Evolutionary conservation across 768 basidiomycete genomes (phyloP), one percentile per base, ranked within the genome.

Genomic region (Xanthoconium stramineum): DNA sequence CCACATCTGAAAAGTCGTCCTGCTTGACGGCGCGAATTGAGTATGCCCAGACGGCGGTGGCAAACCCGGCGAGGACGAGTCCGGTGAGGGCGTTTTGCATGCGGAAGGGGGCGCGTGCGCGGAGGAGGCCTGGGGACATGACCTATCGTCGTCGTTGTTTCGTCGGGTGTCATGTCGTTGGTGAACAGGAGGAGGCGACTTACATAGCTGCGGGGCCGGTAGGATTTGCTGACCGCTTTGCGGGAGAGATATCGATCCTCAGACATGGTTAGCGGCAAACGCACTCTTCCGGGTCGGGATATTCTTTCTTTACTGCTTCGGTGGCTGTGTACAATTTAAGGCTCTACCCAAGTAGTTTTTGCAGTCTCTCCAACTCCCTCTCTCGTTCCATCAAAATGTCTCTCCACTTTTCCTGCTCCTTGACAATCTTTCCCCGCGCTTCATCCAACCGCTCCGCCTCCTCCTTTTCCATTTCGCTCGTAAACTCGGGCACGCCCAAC

Each of bases 1-100:
- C 90, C 40, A 91, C 79, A 68, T 93, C 91, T 61, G 88, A 85
- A 68, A 96, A 97, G 39, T 89, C 85, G 68, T 97, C 94, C 67
- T 98, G 94, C 67, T 89, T 93, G 53, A 98, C 94, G 30, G 94
- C 94, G 32, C 84, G 83, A 66, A 98, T 96, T 17, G 94, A 94
- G 74, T 98, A 98, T 5, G 85, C 79, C 83, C 92, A 98, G 10
- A 97, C 85, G 29, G 86, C 88, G 14, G 83, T 80, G 30, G 83
- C 86, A 68, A 97, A 95, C 0, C 80, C 79, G 29, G 83, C 80
- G 43, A 98, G 79, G 3, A 77, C 65, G 44, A 85, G 59, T 9
- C 95, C 96, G 1, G 89, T 91, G 47, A 96, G 37, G 17, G 86
- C 83, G 70, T 98, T 98, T 61, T 80, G 81, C 39, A 88, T 39